Evolutionary conservation across 257 asterid species (phyloP).

Genomic region (Craterostigma plantagineum): DNA sequence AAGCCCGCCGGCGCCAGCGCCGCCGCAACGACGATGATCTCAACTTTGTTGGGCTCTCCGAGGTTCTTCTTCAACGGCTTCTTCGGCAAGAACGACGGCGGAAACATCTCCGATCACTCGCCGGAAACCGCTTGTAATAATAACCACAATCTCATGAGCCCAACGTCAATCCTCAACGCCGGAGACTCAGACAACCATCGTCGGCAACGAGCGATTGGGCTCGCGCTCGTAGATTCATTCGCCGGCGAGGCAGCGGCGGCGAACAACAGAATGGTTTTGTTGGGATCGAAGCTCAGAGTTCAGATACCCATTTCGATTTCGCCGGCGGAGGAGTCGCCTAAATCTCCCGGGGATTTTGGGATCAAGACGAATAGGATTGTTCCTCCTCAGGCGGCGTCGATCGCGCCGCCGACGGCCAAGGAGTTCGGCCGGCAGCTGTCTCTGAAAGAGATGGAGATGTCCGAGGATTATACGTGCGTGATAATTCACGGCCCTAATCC

Average conservation of each 20-base stretch:
- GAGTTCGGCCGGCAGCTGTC: constrained; percentile 32
- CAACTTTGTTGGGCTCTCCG: no score
- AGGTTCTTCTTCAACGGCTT: no score
- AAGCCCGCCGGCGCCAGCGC: no score
- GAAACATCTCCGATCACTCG: no score
- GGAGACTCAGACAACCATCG: constrained; percentile 13
- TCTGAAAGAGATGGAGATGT: constrained; percentile 73
- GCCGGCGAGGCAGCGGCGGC: no score
- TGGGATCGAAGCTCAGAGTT: constrained; percentile 70
- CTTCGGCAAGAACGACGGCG: no score
- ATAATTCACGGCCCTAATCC: constrained; percentile 84
- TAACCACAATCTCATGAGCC: constrained; percentile 15
- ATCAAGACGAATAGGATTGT: constrained; percentile 40
- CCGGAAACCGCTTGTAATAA: no score
- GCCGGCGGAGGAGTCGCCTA: constrained; percentile 29
- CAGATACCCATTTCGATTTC: constrained; percentile 30
- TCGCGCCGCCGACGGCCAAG: constrained; percentile 17
- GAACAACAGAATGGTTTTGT: no score
- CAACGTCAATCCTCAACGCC: constrained; percentile 59
- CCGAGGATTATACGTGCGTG: constrained; percentile 93
- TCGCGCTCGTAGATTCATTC: constrained; percentile 56
- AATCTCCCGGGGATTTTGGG: constrained; percentile 74
- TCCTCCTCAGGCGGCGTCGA: constrained; percentile 14
- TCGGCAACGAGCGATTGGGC: constrained; percentile 42
- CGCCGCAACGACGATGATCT: no score